phyloP scores from a whole-genome alignment of 2,329 filamentous ascomycete genomes.

The Aurifilum marmelostoma region DNA sequence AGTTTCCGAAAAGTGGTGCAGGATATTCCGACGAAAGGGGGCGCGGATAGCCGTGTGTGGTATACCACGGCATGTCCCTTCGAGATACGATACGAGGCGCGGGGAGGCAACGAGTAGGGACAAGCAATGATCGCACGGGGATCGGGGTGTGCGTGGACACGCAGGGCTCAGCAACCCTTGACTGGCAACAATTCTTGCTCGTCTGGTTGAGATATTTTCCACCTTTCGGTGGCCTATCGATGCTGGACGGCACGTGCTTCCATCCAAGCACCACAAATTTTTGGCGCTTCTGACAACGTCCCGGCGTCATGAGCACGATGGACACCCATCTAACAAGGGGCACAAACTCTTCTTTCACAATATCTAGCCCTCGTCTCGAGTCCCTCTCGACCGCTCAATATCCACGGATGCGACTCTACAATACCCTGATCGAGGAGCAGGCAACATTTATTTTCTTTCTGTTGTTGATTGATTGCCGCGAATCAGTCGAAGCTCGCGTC shows the following conservation, averaged over 20 bases:
- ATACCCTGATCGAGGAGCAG: neutral
- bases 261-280: slow-evolving; percentile 15
- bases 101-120: neutral
- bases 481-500: neutral
- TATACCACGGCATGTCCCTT: neutral
- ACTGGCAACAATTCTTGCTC: slow-evolving; percentile 7
- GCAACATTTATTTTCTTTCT: neutral
- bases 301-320: slow-evolving; percentile 11
- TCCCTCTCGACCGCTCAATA: neutral
- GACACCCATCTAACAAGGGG: neutral
- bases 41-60: neutral
- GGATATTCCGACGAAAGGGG: slow-evolving; percentile 8
- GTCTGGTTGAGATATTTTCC: neutral
- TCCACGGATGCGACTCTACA: neutral
- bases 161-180: slow-evolving; percentile 13
- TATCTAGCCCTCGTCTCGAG: neutral
- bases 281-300: slow-evolving; percentile 17
- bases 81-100: too few species aligned
- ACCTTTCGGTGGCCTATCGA: neutral
- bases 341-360: neutral
- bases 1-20: slow-evolving; percentile 5
- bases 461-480: neutral
- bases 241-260: slow-evolving; percentile 1
- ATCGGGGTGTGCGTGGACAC: neutral
- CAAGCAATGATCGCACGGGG: neutral